Percentiles rank a stretch among this genome's conserved stretches.
These are phyloP conservation scores for Polyporus tsugae DNA, from an alignment of 1,284 basidiomycete genomes.

Conservation along the genomic window DNA sequence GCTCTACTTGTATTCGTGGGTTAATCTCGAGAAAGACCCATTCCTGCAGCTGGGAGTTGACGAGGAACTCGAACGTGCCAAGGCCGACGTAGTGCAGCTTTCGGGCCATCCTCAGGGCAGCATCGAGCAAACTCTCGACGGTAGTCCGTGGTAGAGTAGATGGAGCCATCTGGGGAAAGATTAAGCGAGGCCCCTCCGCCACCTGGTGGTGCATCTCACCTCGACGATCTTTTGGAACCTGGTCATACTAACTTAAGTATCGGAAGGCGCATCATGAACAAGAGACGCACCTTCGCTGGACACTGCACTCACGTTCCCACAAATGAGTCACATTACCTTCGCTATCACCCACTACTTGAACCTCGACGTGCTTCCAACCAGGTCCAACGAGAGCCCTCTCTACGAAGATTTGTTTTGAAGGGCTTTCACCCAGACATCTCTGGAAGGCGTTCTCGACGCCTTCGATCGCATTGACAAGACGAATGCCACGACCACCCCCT, in stretches of 20 bases:
- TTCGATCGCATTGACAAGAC: conserved; percentile 41
- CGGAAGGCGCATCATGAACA: background rate
- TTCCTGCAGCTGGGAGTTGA: conserved; percentile 18
- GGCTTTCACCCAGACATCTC: conserved; percentile 50
- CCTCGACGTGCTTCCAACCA: conserved; percentile 31
- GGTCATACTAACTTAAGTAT: conserved; percentile 1
- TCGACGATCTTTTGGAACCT: conserved; percentile 33
- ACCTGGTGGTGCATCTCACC: conserved; percentile 6
- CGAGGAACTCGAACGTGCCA: conserved; percentile 32
- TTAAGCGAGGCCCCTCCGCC: background rate
- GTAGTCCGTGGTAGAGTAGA: conserved; percentile 17
- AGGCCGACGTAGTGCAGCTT: conserved; percentile 24
- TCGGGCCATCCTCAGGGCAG: conserved; percentile 29
- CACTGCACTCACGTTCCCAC: conserved; percentile 32
- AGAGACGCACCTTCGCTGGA: conserved; percentile 25
- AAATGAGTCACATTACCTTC: conserved; percentile 22
- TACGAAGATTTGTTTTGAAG: conserved; percentile 48
- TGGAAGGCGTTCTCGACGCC: conserved; percentile 52
- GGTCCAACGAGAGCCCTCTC: conserved; percentile 45
- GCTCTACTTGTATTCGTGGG: conserved; percentile 35
- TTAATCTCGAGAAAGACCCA: conserved; percentile 34
- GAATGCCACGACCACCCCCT: conserved; percentile 64
- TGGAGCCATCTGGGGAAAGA: conserved; percentile 20
- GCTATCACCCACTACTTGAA: conserved; percentile 30
- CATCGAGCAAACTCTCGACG: conserved; percentile 24